A percentile compares a stretch with the other conserved stretches of the same genome.
Conservation (phyloP, 1,139 yeast species). For the Blastobotrys petasosporus region DNA sequence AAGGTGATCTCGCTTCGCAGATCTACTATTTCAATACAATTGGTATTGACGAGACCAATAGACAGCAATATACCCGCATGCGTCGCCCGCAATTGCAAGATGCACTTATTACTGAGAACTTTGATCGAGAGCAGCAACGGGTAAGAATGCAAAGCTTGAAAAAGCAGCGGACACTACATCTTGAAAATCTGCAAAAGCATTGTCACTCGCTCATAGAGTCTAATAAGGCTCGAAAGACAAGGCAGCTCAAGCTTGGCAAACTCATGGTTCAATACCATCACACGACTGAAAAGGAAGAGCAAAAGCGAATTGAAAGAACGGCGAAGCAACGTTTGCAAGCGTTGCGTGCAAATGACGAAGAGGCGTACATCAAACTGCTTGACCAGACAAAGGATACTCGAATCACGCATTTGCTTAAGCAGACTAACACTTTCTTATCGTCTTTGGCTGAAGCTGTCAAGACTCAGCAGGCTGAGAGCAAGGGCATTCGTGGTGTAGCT, state of each 20-base stretch:
- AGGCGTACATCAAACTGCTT: constrained; percentile 87
- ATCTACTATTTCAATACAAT: constrained; percentile 46
- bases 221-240: constrained; percentile 17
- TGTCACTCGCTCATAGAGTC: constrained; percentile 29
- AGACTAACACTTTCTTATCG: constrained; percentile 85
- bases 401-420: constrained; percentile 87
- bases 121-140: constrained; percentile 50
- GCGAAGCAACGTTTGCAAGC: constrained; percentile 98
- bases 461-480: constrained; percentile 58
- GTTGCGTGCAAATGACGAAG: constrained; percentile 93
- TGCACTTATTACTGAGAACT: constrained; percentile 54
- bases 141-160: constrained; percentile 40
- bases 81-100: constrained; percentile 62
- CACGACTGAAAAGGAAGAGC: constrained; percentile 82
- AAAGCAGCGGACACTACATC: constrained; percentile 30
- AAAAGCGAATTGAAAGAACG: constrained; percentile 76
- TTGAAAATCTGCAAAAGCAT: constrained; percentile 36
- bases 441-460: constrained; percentile 87
- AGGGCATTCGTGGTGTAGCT: constrained; percentile 8
- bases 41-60: constrained; percentile 36
- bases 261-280: constrained; percentile 55
- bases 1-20: constrained; percentile 63
- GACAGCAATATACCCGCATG: constrained; percentile 40
- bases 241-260: constrained; percentile 30
- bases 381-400: constrained; percentile 98